Percentiles rank a stretch among this genome's conserved stretches.
These are phyloP conservation scores for Amylocystis lapponica DNA, from an alignment of 768 basidiomycete species.

Conservation along the genomic window DNA sequence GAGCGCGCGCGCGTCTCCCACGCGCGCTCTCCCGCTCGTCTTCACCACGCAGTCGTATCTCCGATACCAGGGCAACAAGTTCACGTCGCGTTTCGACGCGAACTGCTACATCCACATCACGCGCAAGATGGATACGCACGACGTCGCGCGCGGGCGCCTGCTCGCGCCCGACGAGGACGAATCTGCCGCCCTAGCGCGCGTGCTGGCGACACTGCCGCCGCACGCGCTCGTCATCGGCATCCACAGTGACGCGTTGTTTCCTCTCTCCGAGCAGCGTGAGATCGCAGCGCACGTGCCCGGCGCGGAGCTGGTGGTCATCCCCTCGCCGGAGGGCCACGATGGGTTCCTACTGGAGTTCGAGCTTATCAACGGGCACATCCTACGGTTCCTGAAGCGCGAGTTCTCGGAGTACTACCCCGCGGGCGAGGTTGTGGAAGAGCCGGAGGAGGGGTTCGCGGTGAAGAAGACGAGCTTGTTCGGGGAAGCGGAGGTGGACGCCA, in stretches of 20 bases:
- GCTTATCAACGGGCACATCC: constrained; percentile 77
- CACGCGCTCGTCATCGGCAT: constrained; percentile 84
- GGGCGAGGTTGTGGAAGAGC: constrained; percentile 28
- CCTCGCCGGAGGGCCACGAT: constrained; percentile 89
- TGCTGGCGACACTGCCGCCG: constrained; percentile 67
- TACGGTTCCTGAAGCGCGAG: constrained; percentile 64
- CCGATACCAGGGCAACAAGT: constrained; percentile 97
- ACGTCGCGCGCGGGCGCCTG: constrained; percentile 65
- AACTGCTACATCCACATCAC: constrained; percentile 95
- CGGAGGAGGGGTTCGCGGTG: constrained; percentile 59
- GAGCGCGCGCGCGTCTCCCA: constrained; percentile 14
- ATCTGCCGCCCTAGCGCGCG: constrained; percentile 38
- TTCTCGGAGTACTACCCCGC: constrained; percentile 63
- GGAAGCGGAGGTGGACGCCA: constrained; percentile 92
- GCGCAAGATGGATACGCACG: constrained; percentile 93
- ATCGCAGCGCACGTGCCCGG: constrained; percentile 76
- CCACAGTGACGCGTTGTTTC: constrained; percentile 92
- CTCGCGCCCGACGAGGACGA: constrained; percentile 24
- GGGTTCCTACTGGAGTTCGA: constrained; percentile 97
- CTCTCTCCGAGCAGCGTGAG: constrained; percentile 79
- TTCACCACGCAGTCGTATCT: constrained; percentile 97
- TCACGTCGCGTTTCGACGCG: constrained; percentile 92
- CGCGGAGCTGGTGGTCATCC: constrained; percentile 77
- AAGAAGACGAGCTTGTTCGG: constrained; percentile 95
- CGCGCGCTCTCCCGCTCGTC: constrained; percentile 40